Evolutionary conservation across 2,329 filamentous ascomycete species (phyloP).

Genomic region (Pseudocercospora fijiensis): DNA sequence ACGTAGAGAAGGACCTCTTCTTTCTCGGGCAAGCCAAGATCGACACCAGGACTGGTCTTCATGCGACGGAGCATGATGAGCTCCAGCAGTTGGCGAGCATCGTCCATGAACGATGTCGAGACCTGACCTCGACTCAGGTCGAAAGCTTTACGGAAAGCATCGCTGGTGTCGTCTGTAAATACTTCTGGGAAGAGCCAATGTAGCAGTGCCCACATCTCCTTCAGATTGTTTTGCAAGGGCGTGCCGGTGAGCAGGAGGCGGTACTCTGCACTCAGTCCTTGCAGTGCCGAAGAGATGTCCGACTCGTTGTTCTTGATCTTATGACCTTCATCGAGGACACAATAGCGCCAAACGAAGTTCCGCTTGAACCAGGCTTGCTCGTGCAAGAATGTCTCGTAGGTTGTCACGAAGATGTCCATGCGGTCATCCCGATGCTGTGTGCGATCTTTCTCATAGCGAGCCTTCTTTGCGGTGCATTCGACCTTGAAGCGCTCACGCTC

Average conservation of each 20-base stretch:
- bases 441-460: constrained; percentile 12
- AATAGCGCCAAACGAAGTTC: constrained; percentile 53
- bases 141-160: constrained; percentile 57
- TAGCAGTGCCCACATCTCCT: constrained; percentile 58
- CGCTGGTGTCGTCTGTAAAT: constrained; percentile 52
- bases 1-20: constrained; percentile 58
- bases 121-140: constrained; percentile 56
- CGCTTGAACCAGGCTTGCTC: constrained; percentile 53
- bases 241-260: constrained; percentile 56
- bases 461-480: constrained; percentile 23
- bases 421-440: constrained; percentile 38
- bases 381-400: constrained; percentile 50
- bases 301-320: constrained; percentile 53
- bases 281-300: constrained; percentile 45
- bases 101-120: constrained; percentile 54
- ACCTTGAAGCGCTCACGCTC: constrained; percentile 49
- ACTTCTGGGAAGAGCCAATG: constrained; percentile 61
- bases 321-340: constrained; percentile 56
- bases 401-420: constrained; percentile 52
- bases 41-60: constrained; percentile 56
- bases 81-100: constrained; percentile 54
- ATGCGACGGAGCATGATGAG: constrained; percentile 60
- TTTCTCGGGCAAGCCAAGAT: constrained; percentile 57
- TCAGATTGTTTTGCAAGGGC: constrained; percentile 59
- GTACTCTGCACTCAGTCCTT: constrained; percentile 48